A percentile compares a stretch with the other conserved stretches of the same genome.
phyloP scores from a whole-genome alignment of 140 eudicot genomes.

The Flaveria floridana region DNA sequence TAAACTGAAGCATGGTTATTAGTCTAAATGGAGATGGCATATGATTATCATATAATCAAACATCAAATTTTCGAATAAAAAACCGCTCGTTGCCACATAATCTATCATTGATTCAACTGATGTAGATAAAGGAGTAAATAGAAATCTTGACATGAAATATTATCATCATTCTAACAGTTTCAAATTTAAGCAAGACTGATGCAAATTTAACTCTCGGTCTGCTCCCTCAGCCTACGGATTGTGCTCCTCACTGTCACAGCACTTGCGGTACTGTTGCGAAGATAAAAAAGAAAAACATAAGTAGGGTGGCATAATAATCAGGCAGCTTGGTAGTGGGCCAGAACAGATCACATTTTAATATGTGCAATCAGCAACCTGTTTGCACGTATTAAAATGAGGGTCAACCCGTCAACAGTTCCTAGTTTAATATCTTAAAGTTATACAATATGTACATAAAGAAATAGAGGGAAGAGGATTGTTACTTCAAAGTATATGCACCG shows the following conservation, averaged over 20 bases:
- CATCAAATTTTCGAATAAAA: background rate
- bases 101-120: background rate
- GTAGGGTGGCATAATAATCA: background rate
- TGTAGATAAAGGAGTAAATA: background rate
- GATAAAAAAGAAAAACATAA: background rate
- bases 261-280: conserved; percentile 67
- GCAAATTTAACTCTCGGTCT: conserved; percentile 35
- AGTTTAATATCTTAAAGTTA: background rate
- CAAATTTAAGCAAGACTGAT: background rate
- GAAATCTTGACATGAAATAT: background rate
- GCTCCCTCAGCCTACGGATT: conserved; percentile 45
- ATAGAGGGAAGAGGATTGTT: background rate
- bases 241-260: conserved; percentile 59
- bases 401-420: background rate
- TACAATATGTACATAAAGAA: background rate
- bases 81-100: background rate
- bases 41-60: background rate
- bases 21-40: no score
- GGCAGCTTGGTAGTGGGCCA: no score
- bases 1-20: background rate
- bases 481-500: conserved; percentile 59
- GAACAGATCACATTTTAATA: no score
- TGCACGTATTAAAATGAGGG: no score
- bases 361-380: no score
- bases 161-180: background rate